Base-by-base conservation (phyloP, 2,329 filamentous ascomycete species). In the Colletotrichum filicis region DNA sequence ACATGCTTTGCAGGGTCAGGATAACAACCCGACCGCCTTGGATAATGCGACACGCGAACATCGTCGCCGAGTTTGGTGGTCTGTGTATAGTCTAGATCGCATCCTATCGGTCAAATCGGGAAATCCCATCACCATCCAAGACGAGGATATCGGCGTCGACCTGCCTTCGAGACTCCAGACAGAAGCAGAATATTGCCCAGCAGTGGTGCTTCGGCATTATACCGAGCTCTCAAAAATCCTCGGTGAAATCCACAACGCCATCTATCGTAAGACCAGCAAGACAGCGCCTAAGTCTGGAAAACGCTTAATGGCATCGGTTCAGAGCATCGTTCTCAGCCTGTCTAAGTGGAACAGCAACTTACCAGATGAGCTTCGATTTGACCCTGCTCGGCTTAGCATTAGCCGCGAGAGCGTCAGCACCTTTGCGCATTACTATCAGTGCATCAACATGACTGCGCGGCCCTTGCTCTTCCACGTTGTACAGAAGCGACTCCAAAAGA, bases 311-410 rank as follows among this genome's bases (percentile, higher is more conserved):
- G 82, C 82, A 1, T 86, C 87, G 0, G 87, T 89, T 1, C 85
- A 88, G 63, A 83, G 79, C 68, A 89, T 90, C 74, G 83, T 88
- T 53, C 79, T 83, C 32, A 82, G 87, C 5, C 83, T 90, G 11
- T 84, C 85, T 1, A 82, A 81, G 53, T 90, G 88, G 88, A 82
- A 87, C 24, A 82, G 82, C 8, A 81, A 86, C 28, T 77, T 89
- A 4, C 88, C 88, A 0, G 80, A 83, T 28, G 79, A 82, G 11
- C 79, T 90, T 14, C 84, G 85, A 3, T 85, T 89, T 58, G 84
- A 89, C 74, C 86, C 87, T 19, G 81, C 80, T 1, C 82, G 80
- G 3, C 81, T 87, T 7, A 82, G 83, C 67, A 83, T 86, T 57
- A 84, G 83, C 53, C 85, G 87, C 14, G 87, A 89, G 77, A 84